Percentiles rank a stretch among this genome's conserved stretches.
Conservation (phyloP, 345 rosid species). For the Gossypium australe region DNA sequence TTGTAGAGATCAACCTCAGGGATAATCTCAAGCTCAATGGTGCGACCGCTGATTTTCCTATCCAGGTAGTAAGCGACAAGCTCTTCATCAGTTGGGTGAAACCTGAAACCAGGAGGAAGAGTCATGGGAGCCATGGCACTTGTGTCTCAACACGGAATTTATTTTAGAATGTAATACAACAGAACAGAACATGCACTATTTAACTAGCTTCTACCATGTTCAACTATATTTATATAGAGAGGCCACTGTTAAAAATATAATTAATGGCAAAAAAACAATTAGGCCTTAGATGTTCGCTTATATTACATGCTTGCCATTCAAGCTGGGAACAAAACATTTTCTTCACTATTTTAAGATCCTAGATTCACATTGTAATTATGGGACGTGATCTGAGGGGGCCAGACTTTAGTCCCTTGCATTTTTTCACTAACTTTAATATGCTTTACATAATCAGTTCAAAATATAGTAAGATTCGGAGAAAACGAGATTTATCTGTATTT, state of each 20-base stretch:
- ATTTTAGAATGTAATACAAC: background rate
- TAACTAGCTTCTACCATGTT: slow-evolving; percentile 24
- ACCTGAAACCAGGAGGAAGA: slow-evolving; percentile 82
- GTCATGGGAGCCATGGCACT: slow-evolving; percentile 57
- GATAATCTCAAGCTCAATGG: slow-evolving; percentile 69
- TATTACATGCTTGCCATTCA: slow-evolving; percentile 35
- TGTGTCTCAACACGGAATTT: background rate
- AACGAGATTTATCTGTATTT: no score
- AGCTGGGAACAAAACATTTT: background rate
- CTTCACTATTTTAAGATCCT: background rate
- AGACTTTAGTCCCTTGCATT: background rate
- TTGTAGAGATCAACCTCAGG: slow-evolving; percentile 80
- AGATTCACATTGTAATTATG: slow-evolving; percentile 8
- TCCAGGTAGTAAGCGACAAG: slow-evolving; percentile 71
- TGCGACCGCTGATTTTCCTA: slow-evolving; percentile 53
- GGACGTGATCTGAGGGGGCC: background rate
- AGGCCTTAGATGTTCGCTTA: background rate
- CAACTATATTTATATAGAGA: slow-evolving; percentile 24
- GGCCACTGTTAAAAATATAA: slow-evolving; percentile 23
- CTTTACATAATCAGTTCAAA: background rate
- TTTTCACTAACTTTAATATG: no score
- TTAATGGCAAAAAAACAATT: slow-evolving; percentile 10
- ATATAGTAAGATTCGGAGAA: no score
- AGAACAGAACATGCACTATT: slow-evolving; percentile 1
- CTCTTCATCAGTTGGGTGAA: slow-evolving; percentile 83